These are phyloP conservation scores for Symbiodinium pilosum DNA, from an alignment of 73 alveolate species.

Conservation along the genomic window DNA sequence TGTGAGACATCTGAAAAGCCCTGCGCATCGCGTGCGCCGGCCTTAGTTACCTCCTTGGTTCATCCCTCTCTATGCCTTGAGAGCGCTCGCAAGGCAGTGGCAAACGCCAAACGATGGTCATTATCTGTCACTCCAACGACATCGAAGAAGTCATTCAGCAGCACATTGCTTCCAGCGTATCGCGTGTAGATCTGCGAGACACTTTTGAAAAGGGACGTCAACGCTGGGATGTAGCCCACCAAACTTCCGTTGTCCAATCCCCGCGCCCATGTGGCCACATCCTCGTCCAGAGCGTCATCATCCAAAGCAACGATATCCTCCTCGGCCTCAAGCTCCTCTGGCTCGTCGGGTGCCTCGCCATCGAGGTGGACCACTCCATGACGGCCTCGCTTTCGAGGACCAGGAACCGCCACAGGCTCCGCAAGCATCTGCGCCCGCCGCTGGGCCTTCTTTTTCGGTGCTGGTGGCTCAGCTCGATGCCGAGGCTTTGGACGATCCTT, in stretches of 20 bases:
- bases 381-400: background rate
- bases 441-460: background rate
- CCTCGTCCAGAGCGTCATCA: background rate
- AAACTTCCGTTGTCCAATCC: constrained; percentile 53
- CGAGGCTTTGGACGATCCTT: background rate
- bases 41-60: background rate
- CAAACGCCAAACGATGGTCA: constrained; percentile 70
- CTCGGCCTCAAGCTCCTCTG: background rate
- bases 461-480: background rate
- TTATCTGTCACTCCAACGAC: constrained; percentile 36
- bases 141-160: background rate
- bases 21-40: too few relatives aligned
- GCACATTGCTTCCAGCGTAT: background rate
- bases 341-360: constrained; percentile 2
- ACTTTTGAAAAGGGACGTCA: background rate
- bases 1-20: too few relatives aligned
- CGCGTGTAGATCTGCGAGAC: background rate
- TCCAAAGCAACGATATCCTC: background rate
- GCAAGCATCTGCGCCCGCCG: background rate
- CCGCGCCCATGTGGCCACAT: constrained; percentile 36
- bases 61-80: background rate
- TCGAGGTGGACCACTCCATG: background rate
- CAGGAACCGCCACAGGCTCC: background rate
- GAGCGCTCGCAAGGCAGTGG: constrained; percentile 45
- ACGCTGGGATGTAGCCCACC: constrained; percentile 48